Evolutionary conservation across 2,329 filamentous ascomycete genomes (phyloP), one percentile per base, ranked within the genome.

Genomic region (Colletotrichum navitas): DNA sequence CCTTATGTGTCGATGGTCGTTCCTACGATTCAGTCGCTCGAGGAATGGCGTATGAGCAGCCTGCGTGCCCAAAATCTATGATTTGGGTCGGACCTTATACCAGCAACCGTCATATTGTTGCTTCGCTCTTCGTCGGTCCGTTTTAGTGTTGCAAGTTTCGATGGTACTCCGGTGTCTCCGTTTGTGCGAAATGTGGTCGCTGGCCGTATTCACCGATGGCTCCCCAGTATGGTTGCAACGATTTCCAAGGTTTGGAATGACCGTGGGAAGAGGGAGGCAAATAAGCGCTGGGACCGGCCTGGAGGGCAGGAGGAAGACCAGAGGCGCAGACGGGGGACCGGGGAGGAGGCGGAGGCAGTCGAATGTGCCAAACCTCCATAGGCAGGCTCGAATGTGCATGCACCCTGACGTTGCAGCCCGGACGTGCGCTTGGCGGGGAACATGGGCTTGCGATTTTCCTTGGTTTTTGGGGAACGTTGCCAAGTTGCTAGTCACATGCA

Each of bases 161-260:
- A 69, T 36, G 26, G 54, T 63, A 60, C 36, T 4, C 63, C 65
- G 69, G 59, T 63, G 65, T 63, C 54, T 54, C 65, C 65, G 69
- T 63, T 55, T 59, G 32, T 49, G 45, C n/a, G 34, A 43, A 54
- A 49, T 24, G 59, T 47, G 36, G 54, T 58, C 29, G 41, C 43
- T 54, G 54, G 29, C 56, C 49, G 69, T 61, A 51, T 49, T 58
- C 69, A 71, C 36, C 32, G 54, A 39, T 29, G 45, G 58, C 65
- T 68, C 65, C 41, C 68, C 68, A 71, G 59, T 47, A 43, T 32
- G 34, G 65, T 21, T 71, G 68, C 54, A 55, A 68, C 59, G 34
- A 68, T 36, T 63, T 71, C 68, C 68, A 71, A 68, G 68, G 65
- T 71, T 71, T 71, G 59, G 54, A 49, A 59, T 71, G 69, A 68